Evolutionary conservation across 2,329 filamentous ascomycete species (phyloP).

Genomic region (Davidsoniella australis): DNA sequence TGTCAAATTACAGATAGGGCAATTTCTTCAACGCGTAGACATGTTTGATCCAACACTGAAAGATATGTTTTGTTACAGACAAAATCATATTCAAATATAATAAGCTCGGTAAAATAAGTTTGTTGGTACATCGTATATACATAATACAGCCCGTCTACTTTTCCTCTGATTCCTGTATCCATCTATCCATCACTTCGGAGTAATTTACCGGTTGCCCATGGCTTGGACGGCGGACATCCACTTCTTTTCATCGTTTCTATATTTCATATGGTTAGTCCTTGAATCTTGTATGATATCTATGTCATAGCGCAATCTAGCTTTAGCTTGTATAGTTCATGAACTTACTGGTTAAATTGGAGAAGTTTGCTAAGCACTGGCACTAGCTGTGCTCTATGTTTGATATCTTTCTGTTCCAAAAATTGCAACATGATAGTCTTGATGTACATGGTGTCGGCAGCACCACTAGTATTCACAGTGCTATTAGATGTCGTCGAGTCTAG

Average conservation of each 20-base stretch:
- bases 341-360: conserved; percentile 60
- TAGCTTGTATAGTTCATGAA: conserved; percentile 12
- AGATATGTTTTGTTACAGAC: no score
- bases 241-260: conserved; percentile 17
- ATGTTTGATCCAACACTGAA: no score
- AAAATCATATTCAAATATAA: no score
- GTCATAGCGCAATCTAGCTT: neutral
- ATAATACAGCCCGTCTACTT: no score
- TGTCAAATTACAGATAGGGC: no score
- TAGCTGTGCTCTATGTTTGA: conserved; percentile 55
- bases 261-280: conserved; percentile 13
- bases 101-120: no score
- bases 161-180: no score
- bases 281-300: neutral
- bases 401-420: conserved; percentile 67
- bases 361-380: conserved; percentile 64
- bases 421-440: conserved; percentile 68
- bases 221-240: conserved; percentile 17
- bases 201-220: conserved; percentile 13
- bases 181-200: no score
- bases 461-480: conserved; percentile 14
- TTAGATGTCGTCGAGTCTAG: conserved; percentile 25
- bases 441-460: conserved; percentile 40
- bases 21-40: no score
- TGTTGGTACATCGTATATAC: no score